phyloP scores from a whole-genome alignment of 768 basidiomycete species.

The Tephrocybe sp. region DNA sequence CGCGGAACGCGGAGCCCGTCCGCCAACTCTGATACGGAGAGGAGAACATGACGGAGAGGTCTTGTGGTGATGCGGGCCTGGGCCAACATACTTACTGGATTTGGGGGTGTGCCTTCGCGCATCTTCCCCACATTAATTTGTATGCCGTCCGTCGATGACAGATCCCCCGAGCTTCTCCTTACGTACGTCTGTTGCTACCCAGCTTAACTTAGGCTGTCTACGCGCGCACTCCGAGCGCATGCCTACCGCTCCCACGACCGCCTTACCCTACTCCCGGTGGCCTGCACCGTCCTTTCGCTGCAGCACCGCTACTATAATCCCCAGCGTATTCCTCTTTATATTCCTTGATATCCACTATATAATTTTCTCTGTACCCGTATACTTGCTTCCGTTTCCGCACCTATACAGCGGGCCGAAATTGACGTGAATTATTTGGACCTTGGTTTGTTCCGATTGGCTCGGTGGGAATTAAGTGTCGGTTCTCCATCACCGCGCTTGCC shows the following conservation, averaged over 20 bases:
- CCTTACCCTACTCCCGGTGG: conserved; percentile 33
- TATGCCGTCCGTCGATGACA: conserved; percentile 35
- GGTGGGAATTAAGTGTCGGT: conserved; percentile 56
- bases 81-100: conserved; percentile 19
- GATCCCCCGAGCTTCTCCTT: conserved; percentile 41
- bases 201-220: conserved; percentile 43
- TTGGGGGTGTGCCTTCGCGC: conserved; percentile 25
- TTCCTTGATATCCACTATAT: conserved; percentile 19
- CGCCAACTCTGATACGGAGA: conserved; percentile 34
- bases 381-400: conserved; percentile 18
- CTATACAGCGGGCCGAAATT: conserved; percentile 17
- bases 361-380: conserved; percentile 11
- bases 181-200: conserved; percentile 55
- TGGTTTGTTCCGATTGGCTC: conserved; percentile 64
- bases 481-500: conserved; percentile 61
- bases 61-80: conserved; percentile 18
- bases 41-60: conserved; percentile 22
- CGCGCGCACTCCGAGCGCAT: conserved; percentile 48
- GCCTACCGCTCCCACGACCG: conserved; percentile 49
- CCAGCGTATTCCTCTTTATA: conserved; percentile 21
- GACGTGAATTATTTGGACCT: conserved; percentile 30
- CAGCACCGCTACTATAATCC: conserved; percentile 18
- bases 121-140: conserved; percentile 46
- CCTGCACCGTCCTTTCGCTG: conserved; percentile 13
- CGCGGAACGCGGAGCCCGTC: conserved; percentile 29